These are phyloP conservation scores for Austroboletus olivaceoglutinosus DNA, from an alignment of 1,284 basidiomycete genomes.

Conservation along the genomic window DNA sequence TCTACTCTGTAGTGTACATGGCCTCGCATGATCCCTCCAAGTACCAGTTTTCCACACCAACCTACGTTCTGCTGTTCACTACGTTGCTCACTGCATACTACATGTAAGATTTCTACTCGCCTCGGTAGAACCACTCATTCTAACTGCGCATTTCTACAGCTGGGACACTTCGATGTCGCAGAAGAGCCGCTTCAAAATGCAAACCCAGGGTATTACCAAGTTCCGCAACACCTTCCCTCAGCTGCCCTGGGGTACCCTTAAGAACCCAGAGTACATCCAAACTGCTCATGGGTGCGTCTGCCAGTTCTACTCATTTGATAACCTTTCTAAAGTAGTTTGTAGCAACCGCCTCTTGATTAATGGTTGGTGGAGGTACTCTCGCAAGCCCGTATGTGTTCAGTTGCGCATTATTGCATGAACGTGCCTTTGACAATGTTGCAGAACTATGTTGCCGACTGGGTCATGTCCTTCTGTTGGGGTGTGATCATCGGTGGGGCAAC, in stretches of 20 bases:
- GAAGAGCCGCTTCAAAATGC: slow-evolving; percentile 98
- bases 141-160: slow-evolving; percentile 38
- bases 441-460: slow-evolving; percentile 89
- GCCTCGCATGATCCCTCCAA: slow-evolving; percentile 86
- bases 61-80: slow-evolving; percentile 69
- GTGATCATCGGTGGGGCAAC: slow-evolving; percentile 80
- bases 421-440: slow-evolving; percentile 27
- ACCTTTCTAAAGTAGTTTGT: slow-evolving; percentile 12
- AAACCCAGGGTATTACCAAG: slow-evolving; percentile 84
- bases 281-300: slow-evolving; percentile 81
- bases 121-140: slow-evolving; percentile 7
- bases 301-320: background rate
- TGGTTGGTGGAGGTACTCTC: slow-evolving; percentile 88
- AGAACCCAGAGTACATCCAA: slow-evolving; percentile 90
- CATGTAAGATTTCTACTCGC: slow-evolving; percentile 48
- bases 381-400: slow-evolving; percentile 69
- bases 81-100: slow-evolving; percentile 86
- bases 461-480: slow-evolving; percentile 90
- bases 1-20: slow-evolving; percentile 98
- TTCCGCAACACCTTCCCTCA: slow-evolving; percentile 94
- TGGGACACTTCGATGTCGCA: slow-evolving; percentile 97
- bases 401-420: background rate
- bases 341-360: slow-evolving; percentile 82
- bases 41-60: slow-evolving; percentile 83
- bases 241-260: slow-evolving; percentile 81